Percentiles rank a stretch among this genome's conserved stretches.
Conservation (phyloP, 345 rosid species). For the Punica granatum region DNA sequence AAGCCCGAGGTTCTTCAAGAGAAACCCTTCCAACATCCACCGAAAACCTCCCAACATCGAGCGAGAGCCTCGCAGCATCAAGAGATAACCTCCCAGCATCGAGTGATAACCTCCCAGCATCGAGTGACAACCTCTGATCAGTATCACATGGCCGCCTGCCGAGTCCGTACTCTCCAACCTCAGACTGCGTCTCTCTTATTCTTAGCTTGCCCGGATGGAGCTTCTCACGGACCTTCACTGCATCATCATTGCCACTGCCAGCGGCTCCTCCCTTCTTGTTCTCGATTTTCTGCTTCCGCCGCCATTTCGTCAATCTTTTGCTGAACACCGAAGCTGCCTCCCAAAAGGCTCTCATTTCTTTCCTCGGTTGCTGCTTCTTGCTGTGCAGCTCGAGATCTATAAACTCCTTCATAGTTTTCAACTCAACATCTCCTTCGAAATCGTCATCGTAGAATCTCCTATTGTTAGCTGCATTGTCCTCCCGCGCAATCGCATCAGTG, state of each 20-base stretch:
- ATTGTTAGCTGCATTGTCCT: constrained; percentile 3
- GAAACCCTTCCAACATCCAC: constrained; percentile 43
- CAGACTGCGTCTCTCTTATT: constrained; percentile 35
- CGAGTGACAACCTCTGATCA: constrained; percentile 55
- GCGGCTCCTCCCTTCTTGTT: constrained; percentile 10
- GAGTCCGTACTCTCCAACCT: constrained; percentile 37
- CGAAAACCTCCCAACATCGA: constrained; percentile 32
- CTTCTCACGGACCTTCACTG: constrained; percentile 21
- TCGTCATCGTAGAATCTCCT: constrained; percentile 21
- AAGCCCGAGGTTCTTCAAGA: constrained; percentile 42
- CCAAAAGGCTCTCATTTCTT: constrained; percentile 38
- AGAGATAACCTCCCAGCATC: constrained; percentile 40
- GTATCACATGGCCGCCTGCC: constrained; percentile 60
- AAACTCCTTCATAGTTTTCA: constrained; percentile 68
- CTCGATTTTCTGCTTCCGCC: constrained; percentile 41
- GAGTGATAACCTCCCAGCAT: constrained; percentile 26
- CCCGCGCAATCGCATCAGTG: neutral
- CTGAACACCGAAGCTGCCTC: constrained; percentile 53
- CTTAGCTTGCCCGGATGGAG: constrained; percentile 6
- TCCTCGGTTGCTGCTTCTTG: constrained; percentile 41
- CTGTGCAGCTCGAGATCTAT: constrained; percentile 59
- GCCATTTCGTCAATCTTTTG: constrained; percentile 48
- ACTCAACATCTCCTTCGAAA: constrained; percentile 32
- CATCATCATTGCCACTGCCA: constrained; percentile 19
- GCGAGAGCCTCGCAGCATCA: constrained; percentile 23